These are phyloP conservation scores for Phytophthora capsici DNA, from an alignment of 352 stramenopile genomes.

Conservation along the genomic window DNA sequence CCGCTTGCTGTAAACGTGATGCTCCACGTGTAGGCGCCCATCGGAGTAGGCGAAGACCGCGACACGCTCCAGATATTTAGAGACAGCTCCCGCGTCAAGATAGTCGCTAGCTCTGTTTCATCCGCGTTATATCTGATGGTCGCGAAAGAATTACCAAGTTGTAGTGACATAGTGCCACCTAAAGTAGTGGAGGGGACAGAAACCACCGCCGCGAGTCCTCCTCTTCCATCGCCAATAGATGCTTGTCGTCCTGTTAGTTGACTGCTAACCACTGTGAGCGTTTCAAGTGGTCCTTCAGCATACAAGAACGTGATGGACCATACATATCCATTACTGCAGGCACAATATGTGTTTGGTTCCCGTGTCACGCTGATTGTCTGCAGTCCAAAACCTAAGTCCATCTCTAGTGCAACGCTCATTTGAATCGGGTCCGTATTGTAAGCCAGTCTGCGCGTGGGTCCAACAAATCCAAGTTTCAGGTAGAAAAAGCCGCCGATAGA, in stretches of 20 bases:
- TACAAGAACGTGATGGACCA: slow-evolving; percentile 86
- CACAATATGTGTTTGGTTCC: slow-evolving; percentile 72
- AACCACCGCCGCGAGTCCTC: slow-evolving; percentile 45
- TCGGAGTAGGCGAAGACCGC: slow-evolving; percentile 40
- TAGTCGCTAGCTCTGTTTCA: slow-evolving; percentile 59
- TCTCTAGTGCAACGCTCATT: slow-evolving; percentile 69
- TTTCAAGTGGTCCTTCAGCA: slow-evolving; percentile 58
- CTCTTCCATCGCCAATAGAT: slow-evolving; percentile 67
- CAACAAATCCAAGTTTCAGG: slow-evolving; percentile 59
- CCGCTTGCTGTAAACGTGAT: slow-evolving; percentile 80
- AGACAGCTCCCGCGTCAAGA: slow-evolving; percentile 70
- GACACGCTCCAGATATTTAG: slow-evolving; percentile 64
- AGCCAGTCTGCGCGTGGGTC: slow-evolving; percentile 61
- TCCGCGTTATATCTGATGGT: slow-evolving; percentile 74
- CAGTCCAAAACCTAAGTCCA: slow-evolving; percentile 75
- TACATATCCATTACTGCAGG: slow-evolving; percentile 69
- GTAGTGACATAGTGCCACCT: slow-evolving; percentile 70
- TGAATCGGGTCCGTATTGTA: slow-evolving; percentile 77
- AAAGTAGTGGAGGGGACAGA: slow-evolving; percentile 70
- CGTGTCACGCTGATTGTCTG: slow-evolving; percentile 67
- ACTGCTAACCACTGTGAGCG: slow-evolving; percentile 45
- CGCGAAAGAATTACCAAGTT: slow-evolving; percentile 58
- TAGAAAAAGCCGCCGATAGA: slow-evolving; percentile 80
- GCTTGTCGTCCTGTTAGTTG: slow-evolving; percentile 60
- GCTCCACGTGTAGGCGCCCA: slow-evolving; percentile 73